Conservation (phyloP, 495 filamentous ascomycete genomes). For the Annulohypoxylon moriforme region DNA sequence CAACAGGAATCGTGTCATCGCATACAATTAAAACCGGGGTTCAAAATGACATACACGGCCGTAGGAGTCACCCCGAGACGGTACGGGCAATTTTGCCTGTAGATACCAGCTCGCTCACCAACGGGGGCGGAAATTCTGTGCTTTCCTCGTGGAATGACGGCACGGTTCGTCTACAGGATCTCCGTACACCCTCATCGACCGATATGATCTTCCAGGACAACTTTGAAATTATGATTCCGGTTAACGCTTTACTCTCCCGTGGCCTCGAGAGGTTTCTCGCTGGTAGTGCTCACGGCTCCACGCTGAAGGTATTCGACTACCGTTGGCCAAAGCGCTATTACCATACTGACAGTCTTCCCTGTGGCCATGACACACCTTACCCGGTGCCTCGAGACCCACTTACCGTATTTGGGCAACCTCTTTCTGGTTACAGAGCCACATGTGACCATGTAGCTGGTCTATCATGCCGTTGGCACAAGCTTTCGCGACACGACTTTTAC, state of each 20-base stretch:
- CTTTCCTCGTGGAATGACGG: constrained; percentile 62
- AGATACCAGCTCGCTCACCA: constrained; percentile 39
- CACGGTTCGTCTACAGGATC: constrained; percentile 57
- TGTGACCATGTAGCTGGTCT: constrained; percentile 48
- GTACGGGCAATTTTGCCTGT: constrained; percentile 55
- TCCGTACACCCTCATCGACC: constrained; percentile 51
- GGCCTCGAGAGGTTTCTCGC: constrained; percentile 59
- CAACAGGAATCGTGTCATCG: constrained; percentile 50
- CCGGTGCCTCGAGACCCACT: constrained; percentile 47
- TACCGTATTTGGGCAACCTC: constrained; percentile 30
- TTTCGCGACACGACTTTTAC: constrained; percentile 55
- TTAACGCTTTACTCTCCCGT: constrained; percentile 55
- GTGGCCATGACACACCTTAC: constrained; percentile 47
- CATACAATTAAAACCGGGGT: constrained; percentile 29
- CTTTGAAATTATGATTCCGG: constrained; percentile 52
- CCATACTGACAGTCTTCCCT: constrained; percentile 56
- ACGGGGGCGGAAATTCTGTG: constrained; percentile 49
- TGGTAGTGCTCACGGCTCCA: constrained; percentile 48
- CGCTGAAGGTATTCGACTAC: constrained; percentile 62
- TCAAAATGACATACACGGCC: neutral
- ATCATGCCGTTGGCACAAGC: constrained; percentile 56
- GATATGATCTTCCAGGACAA: constrained; percentile 59
- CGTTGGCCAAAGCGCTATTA: constrained; percentile 59
- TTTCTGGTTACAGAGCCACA: constrained; percentile 3
- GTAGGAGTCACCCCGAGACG: constrained; percentile 33